Evolutionary conservation across 495 filamentous ascomycete genomes (phyloP).

Genomic region (Pyrenula massariospora): DNA sequence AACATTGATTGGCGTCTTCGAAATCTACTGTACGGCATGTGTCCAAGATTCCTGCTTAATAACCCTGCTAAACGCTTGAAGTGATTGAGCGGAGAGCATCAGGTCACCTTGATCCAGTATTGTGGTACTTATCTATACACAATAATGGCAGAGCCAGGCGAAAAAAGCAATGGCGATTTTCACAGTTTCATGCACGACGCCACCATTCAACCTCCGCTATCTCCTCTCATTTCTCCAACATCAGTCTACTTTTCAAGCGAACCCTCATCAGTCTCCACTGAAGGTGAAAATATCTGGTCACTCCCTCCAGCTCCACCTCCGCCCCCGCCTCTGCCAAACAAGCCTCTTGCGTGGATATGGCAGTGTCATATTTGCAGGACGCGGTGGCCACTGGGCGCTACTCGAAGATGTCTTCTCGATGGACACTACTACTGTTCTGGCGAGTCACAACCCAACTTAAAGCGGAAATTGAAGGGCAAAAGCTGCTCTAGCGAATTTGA

Average conservation of each 20-base stretch:
- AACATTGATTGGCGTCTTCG: too few relatives aligned
- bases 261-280: background rate
- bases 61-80: too few relatives aligned
- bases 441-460: conserved; percentile 11
- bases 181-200: background rate
- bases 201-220: background rate
- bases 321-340: background rate
- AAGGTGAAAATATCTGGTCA: background rate
- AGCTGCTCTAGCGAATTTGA: conserved; percentile 34
- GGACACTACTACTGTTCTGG: conserved; percentile 37
- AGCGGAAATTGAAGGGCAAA: conserved; percentile 16
- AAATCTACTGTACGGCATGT: too few relatives aligned
- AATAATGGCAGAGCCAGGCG: too few relatives aligned
- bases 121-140: too few relatives aligned
- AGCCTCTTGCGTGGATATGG: conserved; percentile 28
- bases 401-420: conserved; percentile 34
- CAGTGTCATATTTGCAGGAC: conserved; percentile 30
- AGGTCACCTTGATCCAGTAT: too few relatives aligned
- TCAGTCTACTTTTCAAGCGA: background rate
- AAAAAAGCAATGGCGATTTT: too few relatives aligned
- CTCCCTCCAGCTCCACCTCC: background rate
- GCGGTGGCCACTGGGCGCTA: conserved; percentile 26
- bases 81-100: too few relatives aligned
- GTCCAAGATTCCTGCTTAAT: too few relatives aligned
- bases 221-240: background rate